Percentiles rank a stretch among this genome's conserved stretches.
Evolutionary conservation across 306 rosid species (phyloP).

Genomic region (Hippophae gyantsensis): DNA sequence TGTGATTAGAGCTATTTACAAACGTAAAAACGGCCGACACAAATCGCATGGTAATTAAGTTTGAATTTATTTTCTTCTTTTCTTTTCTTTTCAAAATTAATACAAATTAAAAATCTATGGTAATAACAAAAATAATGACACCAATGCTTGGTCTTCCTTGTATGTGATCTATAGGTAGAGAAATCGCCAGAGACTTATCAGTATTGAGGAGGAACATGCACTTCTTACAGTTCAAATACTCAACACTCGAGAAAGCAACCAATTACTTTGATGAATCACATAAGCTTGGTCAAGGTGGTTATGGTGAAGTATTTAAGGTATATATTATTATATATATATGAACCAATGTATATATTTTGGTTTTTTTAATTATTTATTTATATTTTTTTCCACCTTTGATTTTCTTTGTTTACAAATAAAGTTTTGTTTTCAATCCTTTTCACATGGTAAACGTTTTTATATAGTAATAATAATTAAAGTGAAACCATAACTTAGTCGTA

Average conservation of each 20-base stretch:
- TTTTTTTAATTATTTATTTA: not conserved
- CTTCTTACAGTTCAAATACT: conserved; percentile 26
- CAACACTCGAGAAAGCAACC: conserved; percentile 31
- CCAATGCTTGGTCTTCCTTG: not conserved
- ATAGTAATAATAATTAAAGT: no score
- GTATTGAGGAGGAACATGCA: conserved; percentile 4
- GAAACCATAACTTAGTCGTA: no score
- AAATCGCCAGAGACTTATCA: not conserved
- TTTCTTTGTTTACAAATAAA: not conserved
- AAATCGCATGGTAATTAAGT: conserved; percentile 5
- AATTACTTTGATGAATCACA: conserved; percentile 19
- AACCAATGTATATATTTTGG: not conserved
- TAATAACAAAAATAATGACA: not conserved
- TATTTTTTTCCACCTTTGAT: not conserved
- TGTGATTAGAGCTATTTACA: conserved; percentile 16
- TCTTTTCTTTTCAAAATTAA: not conserved
- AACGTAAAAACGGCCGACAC: not conserved
- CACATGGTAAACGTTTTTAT: no score
- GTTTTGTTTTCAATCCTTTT: no score
- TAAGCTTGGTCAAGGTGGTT: conserved; percentile 39
- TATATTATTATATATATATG: not conserved
- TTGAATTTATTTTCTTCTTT: not conserved
- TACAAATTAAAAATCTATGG: not conserved
- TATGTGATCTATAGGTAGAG: conserved; percentile 3
- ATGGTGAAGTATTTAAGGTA: conserved; percentile 38